Evolutionary conservation across 1,139 yeast genomes (phyloP).

Genomic region (Blastobotrys aristatus): DNA sequence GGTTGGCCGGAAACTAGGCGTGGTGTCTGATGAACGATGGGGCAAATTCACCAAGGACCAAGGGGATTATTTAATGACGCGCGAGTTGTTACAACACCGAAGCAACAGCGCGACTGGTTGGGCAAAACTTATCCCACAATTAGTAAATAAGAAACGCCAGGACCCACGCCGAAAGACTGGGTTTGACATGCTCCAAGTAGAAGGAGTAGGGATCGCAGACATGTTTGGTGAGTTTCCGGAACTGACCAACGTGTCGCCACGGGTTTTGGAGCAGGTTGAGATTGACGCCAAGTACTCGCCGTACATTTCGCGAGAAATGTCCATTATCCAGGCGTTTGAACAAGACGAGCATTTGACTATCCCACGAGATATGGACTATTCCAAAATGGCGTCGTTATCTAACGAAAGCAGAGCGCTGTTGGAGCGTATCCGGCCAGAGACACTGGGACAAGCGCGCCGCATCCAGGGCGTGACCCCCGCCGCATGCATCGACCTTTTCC

Average conservation of each 20-base stretch:
- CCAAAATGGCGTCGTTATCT: slow-evolving; percentile 49
- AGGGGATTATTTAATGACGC: slow-evolving; percentile 42
- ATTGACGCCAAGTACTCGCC: slow-evolving; percentile 84
- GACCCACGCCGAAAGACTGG: slow-evolving; percentile 50
- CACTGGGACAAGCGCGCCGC: slow-evolving; percentile 91
- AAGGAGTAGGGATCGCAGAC: slow-evolving; percentile 36
- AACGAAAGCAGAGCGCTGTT: slow-evolving; percentile 68
- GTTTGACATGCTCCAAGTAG: slow-evolving; percentile 49
- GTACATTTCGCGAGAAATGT: slow-evolving; percentile 66
- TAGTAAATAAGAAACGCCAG: slow-evolving; percentile 31
- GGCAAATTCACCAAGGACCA: slow-evolving; percentile 44
- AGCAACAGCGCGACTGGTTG: slow-evolving; percentile 56
- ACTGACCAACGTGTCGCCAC: slow-evolving; percentile 40
- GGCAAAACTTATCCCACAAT: slow-evolving; percentile 41
- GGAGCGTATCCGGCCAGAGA: slow-evolving; percentile 74
- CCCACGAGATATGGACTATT: slow-evolving; percentile 63
- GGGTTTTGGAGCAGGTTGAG: slow-evolving; percentile 58
- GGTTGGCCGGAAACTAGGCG: slow-evolving; percentile 62
- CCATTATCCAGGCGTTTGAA: slow-evolving; percentile 67
- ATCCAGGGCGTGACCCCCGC: slow-evolving; percentile 90
- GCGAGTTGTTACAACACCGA: slow-evolving; percentile 43
- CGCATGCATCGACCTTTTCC: slow-evolving; percentile 36
- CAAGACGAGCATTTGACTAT: slow-evolving; percentile 73
- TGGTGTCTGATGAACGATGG: slow-evolving; percentile 61
- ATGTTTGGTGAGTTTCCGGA: slow-evolving; percentile 35